These are phyloP conservation scores for Morella rubra DNA, from an alignment of 306 rosid species.

Conservation along the genomic window DNA sequence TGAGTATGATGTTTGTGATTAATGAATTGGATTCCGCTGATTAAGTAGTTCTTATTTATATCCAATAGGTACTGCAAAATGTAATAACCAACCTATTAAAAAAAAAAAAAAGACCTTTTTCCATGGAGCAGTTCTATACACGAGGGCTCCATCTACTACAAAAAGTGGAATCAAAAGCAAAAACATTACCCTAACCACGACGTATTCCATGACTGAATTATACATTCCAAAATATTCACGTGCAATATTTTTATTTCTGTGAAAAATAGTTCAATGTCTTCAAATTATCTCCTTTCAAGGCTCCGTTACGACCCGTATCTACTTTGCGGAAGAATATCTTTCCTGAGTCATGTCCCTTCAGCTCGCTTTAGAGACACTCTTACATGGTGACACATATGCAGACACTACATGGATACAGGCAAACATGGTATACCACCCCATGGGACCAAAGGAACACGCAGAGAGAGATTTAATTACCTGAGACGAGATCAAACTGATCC, in stretches of 20 bases:
- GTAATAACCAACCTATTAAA: not conserved
- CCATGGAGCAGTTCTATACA: not conserved
- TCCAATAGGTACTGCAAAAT: conserved; percentile 8
- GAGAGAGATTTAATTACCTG: conserved; percentile 35
- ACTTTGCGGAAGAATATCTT: conserved; percentile 4
- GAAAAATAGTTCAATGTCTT: not conserved
- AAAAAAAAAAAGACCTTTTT: not conserved
- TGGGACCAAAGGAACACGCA: not conserved
- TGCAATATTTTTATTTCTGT: conserved; percentile 15
- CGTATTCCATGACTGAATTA: conserved; percentile 6
- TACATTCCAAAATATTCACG: not conserved
- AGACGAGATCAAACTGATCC: conserved; percentile 31
- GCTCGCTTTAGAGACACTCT: conserved; percentile 13
- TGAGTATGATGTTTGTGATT: not conserved
- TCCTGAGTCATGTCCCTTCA: not conserved
- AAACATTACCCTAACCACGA: conserved; percentile 9
- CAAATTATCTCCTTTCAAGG: not conserved
- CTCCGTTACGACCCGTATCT: not conserved
- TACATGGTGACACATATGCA: not conserved
- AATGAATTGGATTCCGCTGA: conserved; percentile 10
- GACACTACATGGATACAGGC: not conserved
- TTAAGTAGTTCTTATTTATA: conserved; percentile 7
- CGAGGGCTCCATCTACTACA: conserved; percentile 2
- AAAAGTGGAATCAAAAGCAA: conserved; percentile 1
- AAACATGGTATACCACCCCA: not conserved